These are phyloP conservation scores for Coprinellus micaceus DNA, from an alignment of 768 basidiomycete species.

Conservation along the genomic window DNA sequence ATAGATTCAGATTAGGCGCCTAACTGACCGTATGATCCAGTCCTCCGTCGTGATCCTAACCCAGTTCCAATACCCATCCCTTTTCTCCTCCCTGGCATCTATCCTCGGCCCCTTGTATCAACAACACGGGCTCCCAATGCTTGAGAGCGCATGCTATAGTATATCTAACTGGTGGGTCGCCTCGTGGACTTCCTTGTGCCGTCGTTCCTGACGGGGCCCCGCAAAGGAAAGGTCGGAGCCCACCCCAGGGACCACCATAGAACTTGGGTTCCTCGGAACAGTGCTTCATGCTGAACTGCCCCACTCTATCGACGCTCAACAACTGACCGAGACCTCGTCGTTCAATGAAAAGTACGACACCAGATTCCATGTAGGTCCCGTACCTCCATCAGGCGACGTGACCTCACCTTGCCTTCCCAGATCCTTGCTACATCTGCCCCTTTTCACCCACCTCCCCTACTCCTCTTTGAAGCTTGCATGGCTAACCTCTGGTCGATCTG, in stretches of 20 bases:
- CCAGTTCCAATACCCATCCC: conserved; percentile 73
- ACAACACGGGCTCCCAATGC: conserved; percentile 70
- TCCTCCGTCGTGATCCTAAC: conserved; percentile 80
- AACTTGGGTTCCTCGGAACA: conserved; percentile 81
- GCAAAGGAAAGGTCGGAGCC: conserved; percentile 76
- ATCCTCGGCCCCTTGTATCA: conserved; percentile 75
- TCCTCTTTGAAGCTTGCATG: conserved; percentile 60
- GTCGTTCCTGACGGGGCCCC: conserved; percentile 1
- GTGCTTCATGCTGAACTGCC: conserved; percentile 75
- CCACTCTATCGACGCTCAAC: conserved; percentile 63
- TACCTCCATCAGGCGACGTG: neutral
- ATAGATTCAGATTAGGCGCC: no score
- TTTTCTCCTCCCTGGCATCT: conserved; percentile 67
- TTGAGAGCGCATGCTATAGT: conserved; percentile 84
- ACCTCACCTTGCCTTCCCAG: conserved; percentile 29
- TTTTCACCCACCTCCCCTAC: conserved; percentile 52
- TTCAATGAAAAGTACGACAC: conserved; percentile 54
- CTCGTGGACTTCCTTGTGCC: neutral
- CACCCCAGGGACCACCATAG: conserved; percentile 57
- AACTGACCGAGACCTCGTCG: conserved; percentile 53
- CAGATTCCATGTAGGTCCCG: conserved; percentile 40
- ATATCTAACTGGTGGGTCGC: conserved; percentile 74
- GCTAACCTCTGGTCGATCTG: conserved; percentile 80
- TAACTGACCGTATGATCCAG: conserved; percentile 33
- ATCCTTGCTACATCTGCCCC: conserved; percentile 66